Base-by-base conservation (phyloP, 2,329 filamentous ascomycete genomes). In the Pseudogymnoascus verrucosus region DNA sequence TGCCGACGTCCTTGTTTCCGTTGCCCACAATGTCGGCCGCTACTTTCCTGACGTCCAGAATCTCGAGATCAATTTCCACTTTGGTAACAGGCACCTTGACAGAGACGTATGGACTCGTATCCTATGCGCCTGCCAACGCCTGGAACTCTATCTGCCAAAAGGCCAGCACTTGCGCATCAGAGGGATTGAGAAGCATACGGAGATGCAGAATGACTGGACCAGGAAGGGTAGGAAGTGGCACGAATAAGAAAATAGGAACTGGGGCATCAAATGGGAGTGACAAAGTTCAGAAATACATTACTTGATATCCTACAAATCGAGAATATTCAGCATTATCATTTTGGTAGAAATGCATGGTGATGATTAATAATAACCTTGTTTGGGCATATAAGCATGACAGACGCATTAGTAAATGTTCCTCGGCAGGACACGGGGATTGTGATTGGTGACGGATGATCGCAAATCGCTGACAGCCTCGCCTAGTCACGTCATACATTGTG, bases 201-300 rank as follows among this genome's bases (percentile, higher is more conserved):
- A 61, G 36, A 40, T 61, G 59, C 34, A 40, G 19, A 61, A 61
- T 10, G 59, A 31, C 21, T 61, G 59, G 59, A 61, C 59, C 2
- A 61, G 59, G 19, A 40, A 31, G 39, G 59, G 59, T 12, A 61
- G 59, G 59, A 39, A 42, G 39, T 61, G 59, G 59, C 19, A 61
- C 26, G 59, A 61, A 61, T 61, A 61, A 26, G 51, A 16, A 19
- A 21, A 36, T 57, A 5, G 7, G 28, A 21, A 5, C 51, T 21
- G 5, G 51, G 14, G 28, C 28, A 11, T 21, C 28, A 34, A 57
- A 36, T 57, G 16, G 51, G 28, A 34, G 5, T 34, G 28, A 57
- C 51, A 34, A 57, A 57, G 51, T 57, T 57, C 51, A 57, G 51
- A 57, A 36, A 57, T 57, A 57, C 51, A 57, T 57, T 57, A 57